Base-by-base conservation (phyloP, 345 rosid genomes). In the Rhodomyrtus tomentosa region DNA sequence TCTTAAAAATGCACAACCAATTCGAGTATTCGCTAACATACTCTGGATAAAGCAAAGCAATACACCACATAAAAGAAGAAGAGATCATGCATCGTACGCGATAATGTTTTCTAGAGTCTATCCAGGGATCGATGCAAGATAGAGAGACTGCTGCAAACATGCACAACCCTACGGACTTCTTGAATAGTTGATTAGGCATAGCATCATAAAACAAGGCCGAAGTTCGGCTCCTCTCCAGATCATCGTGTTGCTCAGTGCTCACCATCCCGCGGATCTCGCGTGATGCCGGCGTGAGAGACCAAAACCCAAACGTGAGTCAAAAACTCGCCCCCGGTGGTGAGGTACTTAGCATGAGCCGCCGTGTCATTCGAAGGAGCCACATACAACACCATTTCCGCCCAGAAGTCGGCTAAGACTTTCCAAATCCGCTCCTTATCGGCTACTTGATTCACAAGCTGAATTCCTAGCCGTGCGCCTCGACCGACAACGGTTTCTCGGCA, bases 281-380 rank as follows among this genome's bases (percentile, higher is more conserved):
- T 25, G 1, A 55, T 5, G 62, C 0, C 62, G 1, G 0, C 81
- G 0, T 38, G 13, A 49, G 8, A 42, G 48, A 49, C n/a, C 0
- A 25, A 55, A 55, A 55, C 62, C 62, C 62, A 55, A 55, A 55
- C 62, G 13, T 55, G 62, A 11, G 29, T 55, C 62, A 55, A 29
- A 79, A 25, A 55, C 62, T 55, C 32, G 29, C 32, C 62, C 0
- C 62, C 16, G 6, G 62, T 4, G 29, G 62, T 12, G 29, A 55
- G 62, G 1, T 55, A 55, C 3, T 55, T 5, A 25, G 16, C 62
- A 55, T 55, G 32, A 55, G 32, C 32, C 7, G 32, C 62, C 13
- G 15, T n/a, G 25, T 1, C 62, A 25, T 25, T 5, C 15, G 16
- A 55, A 2, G 32, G 83, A 54, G 55, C 55, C 0, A 56, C 0